Percentiles rank a stretch among this genome's conserved stretches.
Evolutionary conservation across 2,329 filamentous ascomycete species (phyloP).

Genomic region (Coniochaeta sp.): DNA sequence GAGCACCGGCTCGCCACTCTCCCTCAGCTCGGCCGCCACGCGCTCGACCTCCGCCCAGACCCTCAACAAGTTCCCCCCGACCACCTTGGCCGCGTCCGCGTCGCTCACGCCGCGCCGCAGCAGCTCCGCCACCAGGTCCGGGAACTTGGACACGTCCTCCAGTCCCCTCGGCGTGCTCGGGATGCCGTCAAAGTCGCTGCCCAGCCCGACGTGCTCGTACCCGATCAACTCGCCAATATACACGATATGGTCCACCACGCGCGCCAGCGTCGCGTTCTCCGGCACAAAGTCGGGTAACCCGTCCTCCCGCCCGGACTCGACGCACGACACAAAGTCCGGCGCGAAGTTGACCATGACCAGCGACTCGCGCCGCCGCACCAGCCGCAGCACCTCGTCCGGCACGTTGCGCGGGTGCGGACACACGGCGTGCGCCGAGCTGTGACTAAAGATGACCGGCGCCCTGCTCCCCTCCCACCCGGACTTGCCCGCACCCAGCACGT

Average conservation of each 20-base stretch:
- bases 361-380: constrained; percentile 66
- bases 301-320: constrained; percentile 44
- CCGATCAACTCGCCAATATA: constrained; percentile 80
- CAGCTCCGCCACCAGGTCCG: constrained; percentile 68
- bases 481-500: constrained; percentile 58
- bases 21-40: constrained; percentile 61
- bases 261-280: constrained; percentile 63
- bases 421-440: constrained; percentile 72
- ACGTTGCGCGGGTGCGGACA: constrained; percentile 90
- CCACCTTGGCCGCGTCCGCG: constrained; percentile 64
- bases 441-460: constrained; percentile 83
- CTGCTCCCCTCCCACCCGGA: constrained; percentile 61
- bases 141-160: constrained; percentile 80
- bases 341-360: constrained; percentile 90
- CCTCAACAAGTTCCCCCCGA: constrained; percentile 72
- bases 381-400: constrained; percentile 70
- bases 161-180: constrained; percentile 59
- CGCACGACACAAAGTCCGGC: constrained; percentile 76
- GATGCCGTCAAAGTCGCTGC: constrained; percentile 86
- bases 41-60: constrained; percentile 77
- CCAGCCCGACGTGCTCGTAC: constrained; percentile 80
- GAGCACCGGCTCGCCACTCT: constrained; percentile 40
- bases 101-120: constrained; percentile 68
- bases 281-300: constrained; percentile 63
- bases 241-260: constrained; percentile 73